phyloP scores from a whole-genome alignment of 352 stramenopile genomes.

The Pythium vanterpoolii region DNA sequence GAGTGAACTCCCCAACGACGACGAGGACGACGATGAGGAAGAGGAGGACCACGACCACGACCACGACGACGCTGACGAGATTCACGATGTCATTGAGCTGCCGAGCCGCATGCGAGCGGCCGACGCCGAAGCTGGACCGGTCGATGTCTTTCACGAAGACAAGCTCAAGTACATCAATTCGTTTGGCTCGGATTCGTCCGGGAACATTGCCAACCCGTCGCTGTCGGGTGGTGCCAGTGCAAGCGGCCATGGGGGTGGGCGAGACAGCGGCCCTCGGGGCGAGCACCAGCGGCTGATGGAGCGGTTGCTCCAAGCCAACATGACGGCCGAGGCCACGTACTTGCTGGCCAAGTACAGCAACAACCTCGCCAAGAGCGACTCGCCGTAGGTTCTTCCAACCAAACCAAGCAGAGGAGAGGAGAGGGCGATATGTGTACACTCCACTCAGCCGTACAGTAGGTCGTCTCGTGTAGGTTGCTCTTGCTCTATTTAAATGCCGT shows the following conservation, averaged over 20 bases:
- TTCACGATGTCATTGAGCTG: slow-evolving; percentile 37
- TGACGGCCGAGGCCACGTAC: slow-evolving; percentile 62
- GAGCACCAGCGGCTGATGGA: slow-evolving; percentile 53
- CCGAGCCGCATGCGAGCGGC: slow-evolving; percentile 16
- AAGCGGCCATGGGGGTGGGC: too few species aligned
- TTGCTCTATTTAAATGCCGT: too few species aligned
- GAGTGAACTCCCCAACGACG: neutral
- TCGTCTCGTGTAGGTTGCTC: too few species aligned
- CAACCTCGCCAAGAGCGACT: slow-evolving; percentile 23
- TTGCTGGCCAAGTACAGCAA: slow-evolving; percentile 72
- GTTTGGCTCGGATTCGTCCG: slow-evolving; percentile 33
- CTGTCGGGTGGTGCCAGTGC: slow-evolving; percentile 6
- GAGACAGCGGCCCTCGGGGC: slow-evolving; percentile 17
- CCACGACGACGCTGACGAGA: slow-evolving; percentile 1
- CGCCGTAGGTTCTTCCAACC: neutral
- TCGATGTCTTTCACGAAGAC: slow-evolving; percentile 46
- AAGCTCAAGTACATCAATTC: slow-evolving; percentile 69
- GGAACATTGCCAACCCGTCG: slow-evolving; percentile 19
- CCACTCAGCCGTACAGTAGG: too few species aligned
- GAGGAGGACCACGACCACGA: slow-evolving; percentile 21
- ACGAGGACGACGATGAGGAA: slow-evolving; percentile 1
- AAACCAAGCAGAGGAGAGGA: neutral
- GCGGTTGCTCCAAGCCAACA: slow-evolving; percentile 62
- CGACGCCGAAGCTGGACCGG: slow-evolving; percentile 16
- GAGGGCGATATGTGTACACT: too few species aligned